These are phyloP conservation scores for Peribolospora kevripleyi DNA, from an alignment of 768 basidiomycete species.

Conservation along the genomic window DNA sequence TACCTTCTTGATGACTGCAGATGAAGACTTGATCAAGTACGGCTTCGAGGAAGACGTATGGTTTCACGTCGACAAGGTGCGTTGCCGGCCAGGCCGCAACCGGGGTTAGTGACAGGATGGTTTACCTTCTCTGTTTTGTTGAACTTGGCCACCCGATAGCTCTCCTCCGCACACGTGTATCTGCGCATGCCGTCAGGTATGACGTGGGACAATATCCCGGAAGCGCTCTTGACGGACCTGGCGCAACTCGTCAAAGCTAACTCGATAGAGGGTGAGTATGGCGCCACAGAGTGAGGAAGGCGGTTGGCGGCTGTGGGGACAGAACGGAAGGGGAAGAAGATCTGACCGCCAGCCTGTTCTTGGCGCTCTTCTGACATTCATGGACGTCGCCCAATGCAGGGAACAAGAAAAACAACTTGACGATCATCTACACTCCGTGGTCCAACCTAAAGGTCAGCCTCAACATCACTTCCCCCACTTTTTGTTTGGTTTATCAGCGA, in stretches of 20 bases:
- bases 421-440: slow-evolving; percentile 80
- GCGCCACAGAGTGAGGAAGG: no score
- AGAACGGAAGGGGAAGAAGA: no score
- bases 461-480: no score
- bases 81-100: neutral
- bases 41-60: slow-evolving; percentile 26
- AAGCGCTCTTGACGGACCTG: slow-evolving; percentile 51
- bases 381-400: slow-evolving; percentile 26
- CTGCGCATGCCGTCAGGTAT: slow-evolving; percentile 64
- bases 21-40: slow-evolving; percentile 85
- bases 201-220: slow-evolving; percentile 68
- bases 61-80: slow-evolving; percentile 82
- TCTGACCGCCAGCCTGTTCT: no score
- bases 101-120: no score
- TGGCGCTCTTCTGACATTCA: no score
- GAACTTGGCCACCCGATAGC: slow-evolving; percentile 16
- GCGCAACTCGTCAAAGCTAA: slow-evolving; percentile 95
- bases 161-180: slow-evolving; percentile 91
- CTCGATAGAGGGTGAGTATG: slow-evolving; percentile 52
- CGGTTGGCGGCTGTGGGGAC: no score
- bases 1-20: slow-evolving; percentile 23
- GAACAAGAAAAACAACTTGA: slow-evolving; percentile 83
- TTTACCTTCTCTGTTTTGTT: slow-evolving; percentile 1
- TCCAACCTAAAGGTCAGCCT: slow-evolving; percentile 58
- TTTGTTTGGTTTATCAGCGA: neutral